phyloP scores from a whole-genome alignment of 1,284 basidiomycete genomes.

The Spongiforma sp. region DNA sequence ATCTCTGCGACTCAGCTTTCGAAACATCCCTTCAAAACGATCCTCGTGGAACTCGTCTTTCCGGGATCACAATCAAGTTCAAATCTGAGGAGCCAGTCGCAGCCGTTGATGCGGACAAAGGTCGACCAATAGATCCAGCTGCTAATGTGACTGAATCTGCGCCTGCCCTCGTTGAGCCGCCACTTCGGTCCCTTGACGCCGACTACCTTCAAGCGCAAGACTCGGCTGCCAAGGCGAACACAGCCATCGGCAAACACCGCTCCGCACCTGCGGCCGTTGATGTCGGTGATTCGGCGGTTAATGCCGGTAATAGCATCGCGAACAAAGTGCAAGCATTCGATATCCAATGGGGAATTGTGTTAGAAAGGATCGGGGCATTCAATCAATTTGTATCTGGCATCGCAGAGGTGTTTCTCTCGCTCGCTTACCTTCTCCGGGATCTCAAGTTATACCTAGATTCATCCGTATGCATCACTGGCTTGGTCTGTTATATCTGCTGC shows the following conservation, averaged over 20 bases:
- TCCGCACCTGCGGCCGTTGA: background rate
- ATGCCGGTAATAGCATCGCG: background rate
- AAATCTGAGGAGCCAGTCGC: too few relatives aligned
- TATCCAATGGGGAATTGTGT: background rate
- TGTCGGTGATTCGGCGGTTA: background rate
- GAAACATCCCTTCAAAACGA: background rate
- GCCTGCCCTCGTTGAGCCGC: too few relatives aligned
- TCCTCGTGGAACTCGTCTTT: background rate
- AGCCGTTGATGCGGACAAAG: too few relatives aligned
- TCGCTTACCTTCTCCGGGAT: background rate
- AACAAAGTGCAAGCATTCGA: background rate
- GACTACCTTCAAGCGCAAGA: too few relatives aligned
- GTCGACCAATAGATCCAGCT: too few relatives aligned
- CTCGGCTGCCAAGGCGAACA: background rate
- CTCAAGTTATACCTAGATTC: background rate
- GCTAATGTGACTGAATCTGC: background rate
- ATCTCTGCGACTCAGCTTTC: background rate
- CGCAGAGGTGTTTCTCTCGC: background rate
- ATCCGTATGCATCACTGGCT: background rate
- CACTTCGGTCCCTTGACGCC: too few relatives aligned
- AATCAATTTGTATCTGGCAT: background rate
- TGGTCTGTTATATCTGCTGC: background rate
- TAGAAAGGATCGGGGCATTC: background rate
- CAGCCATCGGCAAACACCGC: background rate
- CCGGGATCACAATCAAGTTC: background rate